Percentiles rank a stretch among this genome's conserved stretches.
These are phyloP conservation scores for Saturnispora kantuleensis DNA, from an alignment of 805 yeast species.

Conservation along the genomic window DNA sequence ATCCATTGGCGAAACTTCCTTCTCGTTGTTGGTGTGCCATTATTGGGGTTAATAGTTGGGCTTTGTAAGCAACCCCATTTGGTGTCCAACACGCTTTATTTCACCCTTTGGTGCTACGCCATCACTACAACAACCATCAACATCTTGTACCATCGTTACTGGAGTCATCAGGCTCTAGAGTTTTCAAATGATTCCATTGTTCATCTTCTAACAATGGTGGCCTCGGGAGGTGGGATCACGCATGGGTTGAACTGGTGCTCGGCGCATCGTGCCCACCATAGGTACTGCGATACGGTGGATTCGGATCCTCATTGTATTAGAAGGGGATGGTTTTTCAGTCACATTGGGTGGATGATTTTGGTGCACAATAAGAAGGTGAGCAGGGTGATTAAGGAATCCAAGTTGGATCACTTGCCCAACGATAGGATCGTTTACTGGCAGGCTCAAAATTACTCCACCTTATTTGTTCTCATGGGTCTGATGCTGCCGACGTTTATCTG, in stretches of 20 bases:
- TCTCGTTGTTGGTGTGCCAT: constrained; percentile 45
- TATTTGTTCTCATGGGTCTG: constrained; percentile 38
- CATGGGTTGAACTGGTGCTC: constrained; percentile 71
- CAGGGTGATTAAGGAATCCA: constrained; percentile 30
- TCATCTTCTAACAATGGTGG: constrained; percentile 45
- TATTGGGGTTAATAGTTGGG: constrained; percentile 17
- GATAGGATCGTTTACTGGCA: constrained; percentile 55
- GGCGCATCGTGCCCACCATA: constrained; percentile 83
- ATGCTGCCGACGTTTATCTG: constrained; percentile 57
- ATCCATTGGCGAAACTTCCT: constrained; percentile 34
- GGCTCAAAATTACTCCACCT: constrained; percentile 53
- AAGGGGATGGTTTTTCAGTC: constrained; percentile 73
- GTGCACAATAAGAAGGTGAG: constrained; percentile 50
- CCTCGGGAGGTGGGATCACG: constrained; percentile 69
- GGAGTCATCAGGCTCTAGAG: constrained; percentile 50
- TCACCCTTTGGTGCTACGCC: constrained; percentile 46
- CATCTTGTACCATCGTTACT: constrained; percentile 75
- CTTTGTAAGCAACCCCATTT: constrained; percentile 9
- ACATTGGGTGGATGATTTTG: constrained; percentile 79
- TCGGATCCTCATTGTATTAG: constrained; percentile 81
- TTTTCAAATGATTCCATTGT: constrained; percentile 36
- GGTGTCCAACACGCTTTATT: constrained; percentile 31
- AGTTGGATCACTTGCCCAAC: constrained; percentile 54
- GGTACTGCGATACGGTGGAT: constrained; percentile 71
- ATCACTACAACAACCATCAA: constrained; percentile 65